Base-by-base conservation (phyloP, 805 yeast species). In the Yamadazyma sp. region DNA sequence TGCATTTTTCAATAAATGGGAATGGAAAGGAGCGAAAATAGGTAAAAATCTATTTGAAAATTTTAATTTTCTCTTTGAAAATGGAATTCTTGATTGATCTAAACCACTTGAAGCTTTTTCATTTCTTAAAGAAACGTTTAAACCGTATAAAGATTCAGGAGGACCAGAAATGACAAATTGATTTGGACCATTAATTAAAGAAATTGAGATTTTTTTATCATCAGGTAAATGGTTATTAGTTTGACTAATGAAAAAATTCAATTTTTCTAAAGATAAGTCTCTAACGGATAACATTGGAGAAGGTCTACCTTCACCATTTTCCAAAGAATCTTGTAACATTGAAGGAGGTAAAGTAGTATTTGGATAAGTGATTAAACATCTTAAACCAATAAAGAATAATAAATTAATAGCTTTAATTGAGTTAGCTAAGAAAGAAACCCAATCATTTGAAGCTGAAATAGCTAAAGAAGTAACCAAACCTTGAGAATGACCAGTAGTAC, bases 131-230 rank as follows among this genome's bases (percentile, higher is more conserved):
- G 91, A 76, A 55, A 93, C 75, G 66, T 89, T 89, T 53, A 93
- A 76, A 73, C 99, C 99, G 53, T 91, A 93, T 43, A 93, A 72
- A 3, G 98, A 88, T 74, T 89, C 96, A 38, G 99, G 98, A 31
- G 98, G 98, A 61, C 99, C 99, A 15, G 95, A 78, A 31, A 91
- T 88, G 38, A 93, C 98, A 68, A 88, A 75, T 64, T 88, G 86
- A 69, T 96, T 79, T 31, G 96, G 96, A 61, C 98, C 98, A 58
- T 93, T 93, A 50, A 89, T 75, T 59, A 93, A 77, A 27, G 98
- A 88, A 46, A 93, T 81, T 42, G 82, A 86, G 54, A 93, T 82
- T 56, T 87, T 96, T 65, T 86, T 87, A 52, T 86, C 96, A 35
- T 71, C 68, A 49, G 98, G 97, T 67, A 93, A 76, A 67, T 89